phyloP scores from a whole-genome alignment of 2,329 filamentous ascomycete species.

The Coleophoma eucalyptorum region DNA sequence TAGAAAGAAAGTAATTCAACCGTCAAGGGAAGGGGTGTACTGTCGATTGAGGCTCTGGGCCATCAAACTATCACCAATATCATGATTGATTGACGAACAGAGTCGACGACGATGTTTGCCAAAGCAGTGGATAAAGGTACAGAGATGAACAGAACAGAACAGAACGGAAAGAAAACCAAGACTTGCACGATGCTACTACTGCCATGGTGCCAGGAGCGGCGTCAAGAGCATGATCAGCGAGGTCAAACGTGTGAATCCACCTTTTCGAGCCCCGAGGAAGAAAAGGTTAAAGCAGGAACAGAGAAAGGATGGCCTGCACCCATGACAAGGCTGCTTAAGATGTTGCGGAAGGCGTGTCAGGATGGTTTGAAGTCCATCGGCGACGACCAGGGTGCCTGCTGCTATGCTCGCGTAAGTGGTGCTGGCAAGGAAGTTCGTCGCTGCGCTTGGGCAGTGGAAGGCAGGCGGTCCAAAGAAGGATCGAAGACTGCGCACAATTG shows the following conservation, averaged over 20 bases:
- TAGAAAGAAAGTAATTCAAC: conserved; percentile 18
- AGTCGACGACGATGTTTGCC: conserved; percentile 9
- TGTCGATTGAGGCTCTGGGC: conserved; percentile 18
- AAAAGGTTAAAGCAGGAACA: conserved; percentile 7
- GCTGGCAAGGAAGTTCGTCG: too few species aligned
- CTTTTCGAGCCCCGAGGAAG: conserved; percentile 12
- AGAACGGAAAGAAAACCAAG: too few species aligned
- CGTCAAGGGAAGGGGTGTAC: conserved; percentile 17
- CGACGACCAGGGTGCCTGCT: too few species aligned
- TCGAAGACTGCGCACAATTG: too few species aligned
- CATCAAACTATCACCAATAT: conserved; percentile 13
- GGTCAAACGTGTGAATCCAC: conserved; percentile 19
- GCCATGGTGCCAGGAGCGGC: neutral
- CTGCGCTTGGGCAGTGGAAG: too few species aligned
- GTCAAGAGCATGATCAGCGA: conserved; percentile 16
- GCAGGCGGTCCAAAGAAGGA: too few species aligned
- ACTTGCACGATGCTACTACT: too few species aligned
- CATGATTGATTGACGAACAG: conserved; percentile 10
- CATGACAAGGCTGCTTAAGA: conserved; percentile 5
- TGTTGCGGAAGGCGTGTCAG: too few species aligned
- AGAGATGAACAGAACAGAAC: conserved; percentile 9
- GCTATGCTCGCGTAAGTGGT: too few species aligned
- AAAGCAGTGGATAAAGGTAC: conserved; percentile 10
- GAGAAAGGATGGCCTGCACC: too few species aligned
- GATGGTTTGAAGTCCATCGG: too few species aligned